A percentile compares a stretch with the other conserved stretches of the same genome.
These are phyloP conservation scores for Eucalyptus microcorys DNA, from an alignment of 345 rosid genomes.

Conservation along the genomic window DNA sequence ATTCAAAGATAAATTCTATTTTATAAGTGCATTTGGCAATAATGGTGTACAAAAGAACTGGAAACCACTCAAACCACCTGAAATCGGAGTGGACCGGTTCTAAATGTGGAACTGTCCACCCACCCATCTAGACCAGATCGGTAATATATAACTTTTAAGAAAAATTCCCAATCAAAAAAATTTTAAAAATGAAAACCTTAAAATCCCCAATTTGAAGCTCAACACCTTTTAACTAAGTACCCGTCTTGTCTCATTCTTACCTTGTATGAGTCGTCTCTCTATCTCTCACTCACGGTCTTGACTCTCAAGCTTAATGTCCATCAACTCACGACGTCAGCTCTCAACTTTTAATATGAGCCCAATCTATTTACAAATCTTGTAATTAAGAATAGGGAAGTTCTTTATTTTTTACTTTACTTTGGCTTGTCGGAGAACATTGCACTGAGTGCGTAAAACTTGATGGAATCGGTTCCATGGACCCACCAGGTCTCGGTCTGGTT, in stretches of 20 bases:
- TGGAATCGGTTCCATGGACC: rapidly evolving
- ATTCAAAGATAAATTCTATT: background rate
- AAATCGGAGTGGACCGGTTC: rapidly evolving
- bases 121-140: rapidly evolving
- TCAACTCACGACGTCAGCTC: rapidly evolving
- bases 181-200: no score
- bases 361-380: no score
- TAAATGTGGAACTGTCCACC: rapidly evolving
- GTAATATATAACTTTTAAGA: no score
- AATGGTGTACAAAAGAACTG: rapidly evolving
- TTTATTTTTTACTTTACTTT: no score
- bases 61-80: rapidly evolving
- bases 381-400: no score
- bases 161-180: rapidly evolving
- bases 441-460: rapidly evolving
- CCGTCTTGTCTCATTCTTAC: no score
- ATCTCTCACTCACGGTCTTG: rapidly evolving
- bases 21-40: no score
- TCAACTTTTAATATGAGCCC: no score
- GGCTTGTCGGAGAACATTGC: rapidly evolving
- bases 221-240: rapidly evolving
- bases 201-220: no score
- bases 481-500: rapidly evolving
- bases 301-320: rapidly evolving
- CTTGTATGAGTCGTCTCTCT: no score